These are phyloP conservation scores for Geotrichum histeridarum DNA, from an alignment of 1,139 yeast genomes.

Conservation along the genomic window DNA sequence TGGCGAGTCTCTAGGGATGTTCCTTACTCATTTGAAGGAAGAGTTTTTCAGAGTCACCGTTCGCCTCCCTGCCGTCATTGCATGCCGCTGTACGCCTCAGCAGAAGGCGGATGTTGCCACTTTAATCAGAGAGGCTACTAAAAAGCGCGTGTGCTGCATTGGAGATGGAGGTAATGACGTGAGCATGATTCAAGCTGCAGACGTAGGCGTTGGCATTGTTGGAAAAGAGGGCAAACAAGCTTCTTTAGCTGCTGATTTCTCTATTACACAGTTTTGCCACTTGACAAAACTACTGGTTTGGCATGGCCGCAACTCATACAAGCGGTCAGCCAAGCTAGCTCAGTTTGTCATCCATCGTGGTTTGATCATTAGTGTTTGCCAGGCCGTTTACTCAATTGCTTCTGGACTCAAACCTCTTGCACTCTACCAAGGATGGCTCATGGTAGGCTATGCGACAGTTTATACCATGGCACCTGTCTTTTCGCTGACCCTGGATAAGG, in stretches of 20 bases:
- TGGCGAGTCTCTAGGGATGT: slow-evolving; percentile 81
- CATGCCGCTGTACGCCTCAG: slow-evolving; percentile 98
- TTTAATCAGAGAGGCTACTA: slow-evolving; percentile 69
- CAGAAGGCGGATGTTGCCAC: slow-evolving; percentile 95
- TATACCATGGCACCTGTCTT: slow-evolving; percentile 99
- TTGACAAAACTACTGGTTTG: slow-evolving; percentile 80
- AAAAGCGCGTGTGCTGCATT: slow-evolving; percentile 90
- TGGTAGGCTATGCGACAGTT: slow-evolving; percentile 97
- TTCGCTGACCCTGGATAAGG: slow-evolving; percentile 84
- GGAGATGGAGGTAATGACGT: slow-evolving; percentile 99
- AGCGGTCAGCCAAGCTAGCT: slow-evolving; percentile 88
- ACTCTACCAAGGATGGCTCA: slow-evolving; percentile 88
- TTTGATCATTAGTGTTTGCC: slow-evolving; percentile 88
- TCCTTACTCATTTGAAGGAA: slow-evolving; percentile 54
- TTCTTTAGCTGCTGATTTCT: slow-evolving; percentile 93
- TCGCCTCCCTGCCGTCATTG: slow-evolving; percentile 83
- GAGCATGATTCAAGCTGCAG: slow-evolving; percentile 97
- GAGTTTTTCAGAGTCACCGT: slow-evolving; percentile 78
- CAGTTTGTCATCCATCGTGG: slow-evolving; percentile 98
- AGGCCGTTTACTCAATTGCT: slow-evolving; percentile 83
- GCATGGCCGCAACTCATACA: slow-evolving; percentile 98
- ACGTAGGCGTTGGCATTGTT: slow-evolving; percentile 97
- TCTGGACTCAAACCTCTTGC: slow-evolving; percentile 92
- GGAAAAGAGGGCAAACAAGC: slow-evolving; percentile 99
- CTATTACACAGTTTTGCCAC: slow-evolving; percentile 87